phyloP scores from a whole-genome alignment of 78 protist genomes.

The Neovahlkampfia damariscottae region DNA sequence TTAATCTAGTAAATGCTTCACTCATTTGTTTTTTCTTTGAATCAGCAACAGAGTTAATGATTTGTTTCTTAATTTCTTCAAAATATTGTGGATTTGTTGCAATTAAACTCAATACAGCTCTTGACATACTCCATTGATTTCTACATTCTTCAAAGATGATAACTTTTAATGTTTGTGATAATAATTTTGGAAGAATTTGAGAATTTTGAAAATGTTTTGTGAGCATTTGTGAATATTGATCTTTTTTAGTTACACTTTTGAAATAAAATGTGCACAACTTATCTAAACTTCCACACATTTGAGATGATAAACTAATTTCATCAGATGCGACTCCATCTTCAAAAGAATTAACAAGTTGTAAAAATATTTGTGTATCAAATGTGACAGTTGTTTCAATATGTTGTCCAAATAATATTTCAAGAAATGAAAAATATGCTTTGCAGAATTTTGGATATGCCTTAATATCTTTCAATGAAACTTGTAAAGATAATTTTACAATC shows the following conservation, averaged over 20 bases:
- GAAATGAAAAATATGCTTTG: background rate
- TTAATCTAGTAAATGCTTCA: background rate
- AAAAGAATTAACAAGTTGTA: background rate
- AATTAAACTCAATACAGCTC: background rate
- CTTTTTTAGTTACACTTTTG: background rate
- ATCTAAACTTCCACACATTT: background rate
- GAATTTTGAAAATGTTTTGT: background rate
- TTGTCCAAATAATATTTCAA: background rate
- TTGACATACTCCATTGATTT: background rate
- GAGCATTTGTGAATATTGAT: background rate
- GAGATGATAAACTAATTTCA: background rate
- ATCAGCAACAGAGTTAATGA: background rate
- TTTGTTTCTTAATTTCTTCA: background rate
- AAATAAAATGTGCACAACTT: background rate
- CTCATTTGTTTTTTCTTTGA: background rate
- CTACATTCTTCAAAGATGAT: background rate
- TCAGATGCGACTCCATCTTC: background rate
- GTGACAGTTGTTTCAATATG: background rate
- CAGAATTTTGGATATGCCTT: background rate
- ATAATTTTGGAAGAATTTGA: background rate
- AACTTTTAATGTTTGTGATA: background rate
- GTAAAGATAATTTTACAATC: background rate
- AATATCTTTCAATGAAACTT: background rate
- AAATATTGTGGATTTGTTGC: background rate
- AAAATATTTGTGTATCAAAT: background rate